phyloP scores from a whole-genome alignment of 2,329 filamentous ascomycete genomes.

The Chrysoporthe puriensis region DNA sequence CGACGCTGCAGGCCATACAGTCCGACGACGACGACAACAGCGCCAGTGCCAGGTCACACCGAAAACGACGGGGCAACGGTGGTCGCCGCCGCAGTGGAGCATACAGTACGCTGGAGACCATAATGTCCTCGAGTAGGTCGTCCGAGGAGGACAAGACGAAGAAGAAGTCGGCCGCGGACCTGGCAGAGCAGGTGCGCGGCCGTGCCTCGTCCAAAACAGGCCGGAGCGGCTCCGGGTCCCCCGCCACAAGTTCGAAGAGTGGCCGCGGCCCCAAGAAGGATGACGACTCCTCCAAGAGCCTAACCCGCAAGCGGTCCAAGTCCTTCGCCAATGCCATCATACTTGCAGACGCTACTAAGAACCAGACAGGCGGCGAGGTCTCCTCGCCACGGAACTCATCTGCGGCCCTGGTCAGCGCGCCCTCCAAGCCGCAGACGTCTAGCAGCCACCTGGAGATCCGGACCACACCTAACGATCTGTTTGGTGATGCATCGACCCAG shows the following conservation, averaged over 20 bases:
- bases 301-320: constrained; percentile 42
- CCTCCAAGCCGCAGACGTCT: constrained; percentile 61
- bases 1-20: constrained; percentile 60
- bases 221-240: constrained; percentile 34
- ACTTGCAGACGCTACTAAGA: constrained; percentile 41
- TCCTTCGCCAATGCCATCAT: constrained; percentile 53
- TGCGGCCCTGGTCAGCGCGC: constrained; percentile 55
- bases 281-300: constrained; percentile 23
- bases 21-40: constrained; percentile 58
- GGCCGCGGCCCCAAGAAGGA: constrained; percentile 26
- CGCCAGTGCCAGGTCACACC: constrained; percentile 38
- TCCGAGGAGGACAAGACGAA: constrained; percentile 65
- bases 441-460: constrained; percentile 54
- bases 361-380: constrained; percentile 37
- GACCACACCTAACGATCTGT: constrained; percentile 37
- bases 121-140: constrained; percentile 68
- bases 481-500: constrained; percentile 24
- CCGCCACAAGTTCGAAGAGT: constrained; percentile 31
- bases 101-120: constrained; percentile 67
- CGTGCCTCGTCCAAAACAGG: constrained; percentile 44
- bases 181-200: constrained; percentile 58
- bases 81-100: constrained; percentile 55
- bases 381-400: constrained; percentile 41
- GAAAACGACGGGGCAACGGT: constrained; percentile 44
- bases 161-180: constrained; percentile 61